Evolutionary conservation across 148 eudicot species (phyloP), one percentile per base, ranked within the genome.

Genomic region (Nyssa sinensis): DNA sequence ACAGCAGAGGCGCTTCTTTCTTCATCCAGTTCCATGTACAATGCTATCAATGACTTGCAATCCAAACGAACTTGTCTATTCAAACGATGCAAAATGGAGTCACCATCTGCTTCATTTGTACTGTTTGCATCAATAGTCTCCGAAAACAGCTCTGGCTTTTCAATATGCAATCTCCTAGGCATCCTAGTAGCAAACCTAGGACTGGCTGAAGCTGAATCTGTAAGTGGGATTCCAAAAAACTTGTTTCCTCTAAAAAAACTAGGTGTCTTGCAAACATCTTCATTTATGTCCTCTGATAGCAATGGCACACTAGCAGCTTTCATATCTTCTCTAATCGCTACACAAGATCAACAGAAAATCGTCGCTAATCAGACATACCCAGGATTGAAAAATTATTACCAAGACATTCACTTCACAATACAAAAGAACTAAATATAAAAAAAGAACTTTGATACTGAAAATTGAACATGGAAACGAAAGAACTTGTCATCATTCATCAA

Each of bases 1-100:
- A 96, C 88, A 2, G 99, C 99, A 0, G 99, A 87, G 59, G 99
- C 99, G 33, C 93, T 91, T 81, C 99, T 83, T 75, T 96, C 99
- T 76, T 96, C 97, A 65, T 96, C 98, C 59, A 96, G 69, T 73
- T 96, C 99, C 97, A 88, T 88, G 81, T 84, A 87, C 3, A 96
- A 44, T 0, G 81, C 94, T 30, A 89, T 74, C 11, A 96, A 87
- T 0, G 98, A 79, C 74, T 84, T 95, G 13, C 88, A 72, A 66
- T 95, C 97, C 58, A 69, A 23, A 10, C 90, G 85, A 10, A 93
- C 85, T 59, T 91, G 99, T 61, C 67, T 86, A 73, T 89, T 94
- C 53, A 90, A 31, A 28, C 84, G 80, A 73, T 75, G 74, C 64
- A 92, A 27, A 69, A 84, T 81, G 3, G 82, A 78, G 53, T 92